Evolutionary conservation across 495 filamentous ascomycete genomes (phyloP), one percentile per base, ranked within the genome.

Genomic region (Hypoxylon intermedium): DNA sequence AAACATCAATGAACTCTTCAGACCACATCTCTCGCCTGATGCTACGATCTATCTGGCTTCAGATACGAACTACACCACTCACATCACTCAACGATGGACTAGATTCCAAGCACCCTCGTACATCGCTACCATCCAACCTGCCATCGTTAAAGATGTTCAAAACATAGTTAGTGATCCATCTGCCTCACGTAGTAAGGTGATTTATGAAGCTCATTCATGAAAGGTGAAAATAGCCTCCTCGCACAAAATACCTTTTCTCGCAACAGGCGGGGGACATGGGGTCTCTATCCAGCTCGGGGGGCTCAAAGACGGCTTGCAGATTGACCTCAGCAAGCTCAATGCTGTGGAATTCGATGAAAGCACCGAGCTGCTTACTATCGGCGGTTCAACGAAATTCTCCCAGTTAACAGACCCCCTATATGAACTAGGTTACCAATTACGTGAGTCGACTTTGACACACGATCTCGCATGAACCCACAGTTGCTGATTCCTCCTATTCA

Each of bases 261-360:
- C 60, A 0, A 67, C 66, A 0, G 68, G 65, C 0, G 70, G 65
- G 3, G 63, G 71, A n/a, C 71, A 74, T 38, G 72, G 69, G 2
- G 51, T 56, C 9, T 46, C 56, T 7, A 46, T 40, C 7, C 56
- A 50, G 2, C 21, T 64, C 5, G 44, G 20, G 1, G 37, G 16
- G 15, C 28, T 52, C 23, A 30, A 53, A 24, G 15, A 9, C 26
- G 41, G 60, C 49, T 20, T 62, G 51, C 45, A 74, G 70, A 7
- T 54, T 54, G 6, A 71, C 51, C 42, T 57, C 54, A 26, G 49
- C 34, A 24, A 40, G 7, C 42, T 53, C 21, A 53, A 53, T 26
- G 37, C 19, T 45, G 49, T 53, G 9, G 6, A 41, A 3, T 53
- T 40, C 18, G 36, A 53, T 19, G 12, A 30, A 0, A 23, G n/a